These are phyloP conservation scores for Calonectria crousiana DNA, from an alignment of 2,329 filamentous ascomycete species.

Conservation along the genomic window DNA sequence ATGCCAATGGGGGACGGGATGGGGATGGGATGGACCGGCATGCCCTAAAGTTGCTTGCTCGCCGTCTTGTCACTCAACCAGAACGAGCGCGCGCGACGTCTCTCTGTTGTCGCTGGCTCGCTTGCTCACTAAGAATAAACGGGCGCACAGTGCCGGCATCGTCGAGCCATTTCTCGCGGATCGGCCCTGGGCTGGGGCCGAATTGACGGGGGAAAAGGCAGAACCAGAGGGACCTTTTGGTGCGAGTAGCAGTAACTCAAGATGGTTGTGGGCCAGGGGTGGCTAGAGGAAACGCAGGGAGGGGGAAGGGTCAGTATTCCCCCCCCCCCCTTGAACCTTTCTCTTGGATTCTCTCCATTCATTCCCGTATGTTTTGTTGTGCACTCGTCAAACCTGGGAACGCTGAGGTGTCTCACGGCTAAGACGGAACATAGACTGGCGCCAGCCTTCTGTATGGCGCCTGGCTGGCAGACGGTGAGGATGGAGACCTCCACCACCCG, in stretches of 20 bases:
- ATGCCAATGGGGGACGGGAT: not conserved
- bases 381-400: conserved; percentile 9
- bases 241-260: conserved; percentile 2
- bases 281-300: conserved; percentile 7
- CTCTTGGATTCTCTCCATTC: not conserved
- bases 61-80: not conserved
- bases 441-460: conserved; percentile 6
- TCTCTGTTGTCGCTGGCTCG: not conserved
- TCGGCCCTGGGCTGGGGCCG: conserved; percentile 16
- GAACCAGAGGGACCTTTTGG: conserved; percentile 4
- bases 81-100: not conserved
- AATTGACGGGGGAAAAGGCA: conserved; percentile 1
- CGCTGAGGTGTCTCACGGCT: conserved; percentile 27
- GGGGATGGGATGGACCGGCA: conserved; percentile 5
- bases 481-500: conserved; percentile 22
- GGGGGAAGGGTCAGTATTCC: not conserved
- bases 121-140: conserved; percentile 5
- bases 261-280: conserved; percentile 9
- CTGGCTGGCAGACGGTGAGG: conserved; percentile 26
- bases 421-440: conserved; percentile 23
- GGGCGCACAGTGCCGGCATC: conserved; percentile 19
- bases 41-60: not conserved
- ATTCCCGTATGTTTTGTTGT: not conserved
- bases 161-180: conserved; percentile 25
- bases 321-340: not conserved